phyloP scores from a whole-genome alignment of 2,329 filamentous ascomycete species.

The Beauveria caledonica region DNA sequence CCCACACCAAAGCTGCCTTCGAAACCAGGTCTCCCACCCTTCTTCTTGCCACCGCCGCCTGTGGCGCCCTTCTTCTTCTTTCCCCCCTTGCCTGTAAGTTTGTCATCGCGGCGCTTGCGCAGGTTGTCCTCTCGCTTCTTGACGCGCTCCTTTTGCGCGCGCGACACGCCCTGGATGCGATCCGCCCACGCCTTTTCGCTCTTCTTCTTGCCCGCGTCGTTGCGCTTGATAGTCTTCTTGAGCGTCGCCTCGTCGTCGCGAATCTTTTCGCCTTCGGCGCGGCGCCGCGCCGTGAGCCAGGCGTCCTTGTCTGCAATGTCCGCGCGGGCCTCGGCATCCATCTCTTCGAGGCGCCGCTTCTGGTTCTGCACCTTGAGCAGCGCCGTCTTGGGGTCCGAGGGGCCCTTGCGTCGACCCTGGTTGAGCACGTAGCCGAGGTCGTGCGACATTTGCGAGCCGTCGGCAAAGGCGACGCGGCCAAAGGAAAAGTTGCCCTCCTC shows the following conservation, averaged over 20 bases:
- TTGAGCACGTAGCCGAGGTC: constrained; percentile 53
- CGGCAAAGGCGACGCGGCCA: constrained; percentile 81
- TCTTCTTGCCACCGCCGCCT: constrained; percentile 29
- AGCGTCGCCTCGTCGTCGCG: constrained; percentile 78
- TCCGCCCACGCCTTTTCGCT: constrained; percentile 83
- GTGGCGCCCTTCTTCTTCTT: constrained; percentile 45
- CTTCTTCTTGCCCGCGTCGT: constrained; percentile 84
- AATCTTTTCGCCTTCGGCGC: constrained; percentile 82
- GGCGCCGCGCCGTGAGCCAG: constrained; percentile 86
- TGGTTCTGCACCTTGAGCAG: constrained; percentile 83
- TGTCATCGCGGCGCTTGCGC: constrained; percentile 65
- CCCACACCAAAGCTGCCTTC: constrained; percentile 58
- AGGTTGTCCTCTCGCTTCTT: constrained; percentile 77
- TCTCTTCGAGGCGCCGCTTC: constrained; percentile 64
- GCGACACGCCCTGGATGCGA: constrained; percentile 61
- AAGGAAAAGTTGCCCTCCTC: constrained; percentile 64
- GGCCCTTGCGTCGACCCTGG: constrained; percentile 62
- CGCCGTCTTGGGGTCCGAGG: constrained; percentile 76
- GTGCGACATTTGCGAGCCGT: constrained; percentile 72
- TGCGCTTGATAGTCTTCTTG: constrained; percentile 91
- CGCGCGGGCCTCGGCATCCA: constrained; percentile 72
- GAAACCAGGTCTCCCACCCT: constrained; percentile 55
- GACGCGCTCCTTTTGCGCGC: constrained; percentile 70
- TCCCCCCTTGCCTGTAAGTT: constrained; percentile 48
- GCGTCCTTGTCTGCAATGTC: constrained; percentile 89